Evolutionary conservation across 768 basidiomycete species (phyloP).

Genomic region (Suillus discolor): DNA sequence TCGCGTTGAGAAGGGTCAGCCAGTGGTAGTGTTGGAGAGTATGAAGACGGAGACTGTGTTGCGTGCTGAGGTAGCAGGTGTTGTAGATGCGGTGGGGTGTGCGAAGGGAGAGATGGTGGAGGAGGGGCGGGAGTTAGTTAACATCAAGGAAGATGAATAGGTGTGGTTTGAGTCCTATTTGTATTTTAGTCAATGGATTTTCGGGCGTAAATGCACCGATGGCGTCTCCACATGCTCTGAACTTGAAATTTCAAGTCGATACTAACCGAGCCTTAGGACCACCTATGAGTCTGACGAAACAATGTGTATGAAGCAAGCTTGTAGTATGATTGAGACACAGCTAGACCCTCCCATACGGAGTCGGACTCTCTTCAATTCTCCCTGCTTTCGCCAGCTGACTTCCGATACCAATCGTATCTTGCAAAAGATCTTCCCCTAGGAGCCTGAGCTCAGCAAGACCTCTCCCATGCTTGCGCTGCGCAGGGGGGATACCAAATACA

Average conservation of each 20-base stretch:
- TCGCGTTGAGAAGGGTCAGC: constrained; percentile 77
- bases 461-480: constrained; percentile 40
- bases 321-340: not conserved
- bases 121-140: constrained; percentile 79
- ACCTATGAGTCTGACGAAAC: not conserved
- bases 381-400: constrained; percentile 49
- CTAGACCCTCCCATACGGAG: constrained; percentile 41
- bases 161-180: not conserved
- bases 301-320: not conserved
- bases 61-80: constrained; percentile 66
- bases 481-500: constrained; percentile 68
- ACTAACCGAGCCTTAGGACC: not conserved
- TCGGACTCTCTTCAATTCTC: constrained; percentile 66
- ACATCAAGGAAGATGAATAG: constrained; percentile 51
- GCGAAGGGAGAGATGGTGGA: constrained; percentile 90
- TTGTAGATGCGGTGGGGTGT: constrained; percentile 73
- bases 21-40: constrained; percentile 84
- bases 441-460: constrained; percentile 45
- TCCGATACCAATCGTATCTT: constrained; percentile 66
- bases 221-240: not conserved
- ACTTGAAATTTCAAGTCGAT: not conserved
- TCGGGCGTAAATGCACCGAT: not conserved
- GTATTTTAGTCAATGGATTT: constrained; percentile 2
- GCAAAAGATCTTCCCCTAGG: constrained; percentile 62
- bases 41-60: constrained; percentile 98